phyloP scores from a whole-genome alignment of 495 filamentous ascomycete genomes.

The Hypoxylon intermedium region DNA sequence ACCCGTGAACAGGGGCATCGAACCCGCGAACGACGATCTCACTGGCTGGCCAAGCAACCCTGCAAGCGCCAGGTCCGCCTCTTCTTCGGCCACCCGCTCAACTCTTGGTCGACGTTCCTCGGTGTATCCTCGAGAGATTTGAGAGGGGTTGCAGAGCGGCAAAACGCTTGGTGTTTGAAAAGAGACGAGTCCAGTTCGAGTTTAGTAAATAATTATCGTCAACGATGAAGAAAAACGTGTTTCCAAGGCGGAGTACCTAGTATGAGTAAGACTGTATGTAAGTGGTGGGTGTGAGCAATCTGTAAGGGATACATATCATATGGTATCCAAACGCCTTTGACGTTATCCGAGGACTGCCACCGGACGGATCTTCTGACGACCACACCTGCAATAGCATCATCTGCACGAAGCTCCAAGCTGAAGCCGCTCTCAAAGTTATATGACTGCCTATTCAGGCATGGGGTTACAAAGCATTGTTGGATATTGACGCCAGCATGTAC shows the following conservation, averaged over 20 bases:
- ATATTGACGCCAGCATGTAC: slow-evolving; percentile 21
- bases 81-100: slow-evolving; percentile 35
- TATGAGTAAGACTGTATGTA: not conserved
- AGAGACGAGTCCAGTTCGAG: slow-evolving; percentile 6
- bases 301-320: no score
- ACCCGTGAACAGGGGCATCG: slow-evolving; percentile 22
- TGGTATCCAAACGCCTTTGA: not conserved
- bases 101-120: slow-evolving; percentile 22
- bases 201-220: slow-evolving; percentile 11
- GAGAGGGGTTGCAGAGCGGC: slow-evolving; percentile 29
- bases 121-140: slow-evolving; percentile 34
- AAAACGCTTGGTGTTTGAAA: slow-evolving; percentile 34
- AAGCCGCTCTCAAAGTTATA: not conserved
- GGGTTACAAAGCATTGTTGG: not conserved
- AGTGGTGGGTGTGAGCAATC: slow-evolving; percentile 1
- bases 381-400: not conserved
- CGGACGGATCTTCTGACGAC: slow-evolving; percentile 12
- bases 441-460: not conserved
- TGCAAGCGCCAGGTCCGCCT: slow-evolving; percentile 38
- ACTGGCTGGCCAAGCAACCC: slow-evolving; percentile 23
- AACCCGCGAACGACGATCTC: slow-evolving; percentile 23
- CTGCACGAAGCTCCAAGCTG: slow-evolving; percentile 4
- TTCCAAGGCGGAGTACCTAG: slow-evolving; percentile 2
- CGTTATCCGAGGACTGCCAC: not conserved
- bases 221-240: slow-evolving; percentile 6